Conservation (phyloP, 2,329 filamentous ascomycete genomes). For the Xylariaceae sp. region DNA sequence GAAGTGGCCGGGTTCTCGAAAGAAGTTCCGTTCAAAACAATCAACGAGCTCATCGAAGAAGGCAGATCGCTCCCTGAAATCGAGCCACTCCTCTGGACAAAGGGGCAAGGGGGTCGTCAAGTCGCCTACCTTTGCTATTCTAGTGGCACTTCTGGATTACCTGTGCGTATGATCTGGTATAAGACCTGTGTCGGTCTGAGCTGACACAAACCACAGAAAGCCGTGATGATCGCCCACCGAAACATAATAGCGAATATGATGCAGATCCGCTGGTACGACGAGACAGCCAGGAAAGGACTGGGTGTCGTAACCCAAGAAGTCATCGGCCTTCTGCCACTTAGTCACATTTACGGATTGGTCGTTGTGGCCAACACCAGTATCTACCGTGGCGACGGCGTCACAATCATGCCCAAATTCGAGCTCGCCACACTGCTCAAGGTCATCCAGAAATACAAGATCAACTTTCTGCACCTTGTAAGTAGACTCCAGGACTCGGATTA, state of each 20-base stretch:
- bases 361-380: constrained; percentile 61
- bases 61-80: constrained; percentile 48
- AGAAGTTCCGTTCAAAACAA: constrained; percentile 51
- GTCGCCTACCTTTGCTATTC: constrained; percentile 71
- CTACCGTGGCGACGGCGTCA: constrained; percentile 67
- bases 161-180: constrained; percentile 37
- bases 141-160: constrained; percentile 68
- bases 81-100: constrained; percentile 48
- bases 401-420: constrained; percentile 72
- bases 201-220: constrained; percentile 49
- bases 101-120: constrained; percentile 57
- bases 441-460: constrained; percentile 66
- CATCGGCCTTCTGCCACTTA: constrained; percentile 67
- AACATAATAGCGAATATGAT: constrained; percentile 72
- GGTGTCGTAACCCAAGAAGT: constrained; percentile 31
- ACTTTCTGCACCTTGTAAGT: constrained; percentile 56
- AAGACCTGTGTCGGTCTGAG: background rate
- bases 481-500: background rate
- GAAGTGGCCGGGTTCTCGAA: constrained; percentile 37
- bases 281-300: constrained; percentile 24
- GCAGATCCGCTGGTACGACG: constrained; percentile 49
- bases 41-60: constrained; percentile 57
- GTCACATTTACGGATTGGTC: constrained; percentile 74
- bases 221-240: constrained; percentile 70
- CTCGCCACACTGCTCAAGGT: constrained; percentile 55